A percentile compares a stretch with the other conserved stretches of the same genome.
Evolutionary conservation across 371 early-diverging fungal genomes (phyloP).

Genomic region (Mortierella sp.): DNA sequence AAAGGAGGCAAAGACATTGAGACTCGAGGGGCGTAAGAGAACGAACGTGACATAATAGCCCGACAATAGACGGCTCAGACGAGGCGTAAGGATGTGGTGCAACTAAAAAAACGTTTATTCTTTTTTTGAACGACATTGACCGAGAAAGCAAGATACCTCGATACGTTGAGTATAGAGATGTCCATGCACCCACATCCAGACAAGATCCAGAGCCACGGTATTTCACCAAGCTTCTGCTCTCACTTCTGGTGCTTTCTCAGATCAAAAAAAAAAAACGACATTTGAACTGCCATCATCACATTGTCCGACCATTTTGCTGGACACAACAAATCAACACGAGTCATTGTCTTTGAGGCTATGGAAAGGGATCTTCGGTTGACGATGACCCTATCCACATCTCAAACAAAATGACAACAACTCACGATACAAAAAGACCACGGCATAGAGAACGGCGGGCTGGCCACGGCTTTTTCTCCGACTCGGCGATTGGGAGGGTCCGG

Average conservation of each 20-base stretch:
- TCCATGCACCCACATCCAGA: constrained; percentile 42
- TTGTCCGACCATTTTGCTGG: neutral
- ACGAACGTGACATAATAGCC: too few relatives aligned
- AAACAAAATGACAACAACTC: constrained; percentile 48
- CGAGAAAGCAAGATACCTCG: constrained; percentile 29
- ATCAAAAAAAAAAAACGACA: neutral
- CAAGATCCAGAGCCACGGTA: constrained; percentile 29
- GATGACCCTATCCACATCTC: constrained; percentile 32
- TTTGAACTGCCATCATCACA: constrained; percentile 8
- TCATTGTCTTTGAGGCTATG: constrained; percentile 30
- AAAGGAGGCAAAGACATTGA: too few relatives aligned
- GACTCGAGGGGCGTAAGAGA: too few relatives aligned
- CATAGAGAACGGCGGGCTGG: neutral
- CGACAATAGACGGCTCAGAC: too few relatives aligned
- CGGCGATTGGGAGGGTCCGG: neutral
- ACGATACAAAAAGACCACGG: constrained; percentile 7
- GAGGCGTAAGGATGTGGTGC: too few relatives aligned
- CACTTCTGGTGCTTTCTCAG: constrained; percentile 30
- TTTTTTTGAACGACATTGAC: too few relatives aligned
- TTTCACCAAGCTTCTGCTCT: constrained; percentile 14
- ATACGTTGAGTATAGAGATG: constrained; percentile 49
- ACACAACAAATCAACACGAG: constrained; percentile 15
- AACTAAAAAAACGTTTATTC: too few relatives aligned
- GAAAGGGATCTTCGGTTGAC: constrained; percentile 50
- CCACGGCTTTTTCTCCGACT: neutral